These are phyloP conservation scores for Metschnikowia shivogae DNA, from an alignment of 805 yeast genomes.

Conservation along the genomic window DNA sequence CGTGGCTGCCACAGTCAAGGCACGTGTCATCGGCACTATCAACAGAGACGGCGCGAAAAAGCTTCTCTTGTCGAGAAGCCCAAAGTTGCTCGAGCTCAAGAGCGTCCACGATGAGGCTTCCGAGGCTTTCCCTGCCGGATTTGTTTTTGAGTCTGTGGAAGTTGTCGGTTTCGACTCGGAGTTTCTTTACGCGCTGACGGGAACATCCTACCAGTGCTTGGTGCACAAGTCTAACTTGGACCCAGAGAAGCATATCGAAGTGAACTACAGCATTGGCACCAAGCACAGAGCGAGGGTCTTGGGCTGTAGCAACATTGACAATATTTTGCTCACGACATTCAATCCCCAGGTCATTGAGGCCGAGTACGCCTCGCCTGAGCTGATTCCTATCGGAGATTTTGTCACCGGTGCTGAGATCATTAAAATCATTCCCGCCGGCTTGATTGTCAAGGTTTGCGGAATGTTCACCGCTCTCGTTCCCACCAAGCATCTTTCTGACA, in stretches of 20 bases:
- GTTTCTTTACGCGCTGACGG: slow-evolving; percentile 55
- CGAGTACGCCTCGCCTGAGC: slow-evolving; percentile 62
- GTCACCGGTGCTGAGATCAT: slow-evolving; percentile 51
- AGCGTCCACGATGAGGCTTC: slow-evolving; percentile 24
- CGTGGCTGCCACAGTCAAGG: slow-evolving; percentile 63
- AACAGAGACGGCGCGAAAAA: slow-evolving; percentile 48
- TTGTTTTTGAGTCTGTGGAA: slow-evolving; percentile 53
- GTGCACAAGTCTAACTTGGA: slow-evolving; percentile 73
- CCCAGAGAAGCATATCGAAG: slow-evolving; percentile 40
- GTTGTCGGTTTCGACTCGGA: slow-evolving; percentile 57
- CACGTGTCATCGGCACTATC: slow-evolving; percentile 65
- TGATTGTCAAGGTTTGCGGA: slow-evolving; percentile 61
- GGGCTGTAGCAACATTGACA: slow-evolving; percentile 65
- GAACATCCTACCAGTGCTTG: slow-evolving; percentile 57
- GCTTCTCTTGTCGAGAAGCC: slow-evolving; percentile 59
- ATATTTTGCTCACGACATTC: slow-evolving; percentile 61
- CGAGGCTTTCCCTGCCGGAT: slow-evolving; percentile 79
- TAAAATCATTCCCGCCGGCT: slow-evolving; percentile 61
- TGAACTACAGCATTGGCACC: slow-evolving; percentile 58
- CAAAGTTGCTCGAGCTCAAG: slow-evolving; percentile 45
- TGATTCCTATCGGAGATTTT: slow-evolving; percentile 71
- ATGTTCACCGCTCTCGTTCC: slow-evolving; percentile 74
- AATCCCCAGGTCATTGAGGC: slow-evolving; percentile 62
- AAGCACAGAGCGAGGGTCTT: slow-evolving; percentile 73
- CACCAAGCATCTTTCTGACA: slow-evolving; percentile 74